These are phyloP conservation scores for Saturnispora sekii DNA, from an alignment of 805 yeast species.

Conservation along the genomic window DNA sequence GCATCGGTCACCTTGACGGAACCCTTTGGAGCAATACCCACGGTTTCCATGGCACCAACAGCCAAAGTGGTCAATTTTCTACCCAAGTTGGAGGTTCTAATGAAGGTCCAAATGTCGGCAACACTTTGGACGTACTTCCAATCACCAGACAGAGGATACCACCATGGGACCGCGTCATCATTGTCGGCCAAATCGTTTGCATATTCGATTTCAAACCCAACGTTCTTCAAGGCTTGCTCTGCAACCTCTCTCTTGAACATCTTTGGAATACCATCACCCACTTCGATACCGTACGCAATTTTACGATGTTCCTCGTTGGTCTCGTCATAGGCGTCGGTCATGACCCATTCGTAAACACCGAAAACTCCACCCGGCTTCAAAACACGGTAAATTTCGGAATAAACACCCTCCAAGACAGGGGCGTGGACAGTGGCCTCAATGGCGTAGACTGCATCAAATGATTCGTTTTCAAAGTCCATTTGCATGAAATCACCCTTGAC, in stretches of 20 bases:
- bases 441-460: conserved; percentile 95
- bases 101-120: conserved; percentile 69
- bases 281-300: conserved; percentile 93
- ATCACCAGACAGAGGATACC: conserved; percentile 92
- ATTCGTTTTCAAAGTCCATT: conserved; percentile 85
- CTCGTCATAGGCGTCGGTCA: conserved; percentile 92
- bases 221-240: conserved; percentile 69
- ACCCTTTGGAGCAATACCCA: conserved; percentile 90
- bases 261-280: conserved; percentile 98
- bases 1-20: conserved; percentile 84
- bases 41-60: conserved; percentile 71
- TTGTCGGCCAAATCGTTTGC: conserved; percentile 75
- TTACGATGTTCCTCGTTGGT: conserved; percentile 80
- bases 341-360: conserved; percentile 99
- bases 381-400: conserved; percentile 87
- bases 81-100: conserved; percentile 83
- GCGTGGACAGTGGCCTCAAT: conserved; percentile 99
- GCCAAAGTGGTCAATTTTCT: conserved; percentile 74
- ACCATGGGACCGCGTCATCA: conserved; percentile 90
- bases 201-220: conserved; percentile 76
- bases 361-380: conserved; percentile 96
- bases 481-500: conserved; percentile 99
- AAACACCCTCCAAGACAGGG: conserved; percentile 92
- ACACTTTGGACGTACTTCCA: conserved; percentile 77
- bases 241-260: conserved; percentile 87